Percentiles rank a stretch among this genome's conserved stretches.
Conservation (phyloP, 1,284 basidiomycete genomes). For the Phylloboletellus chloephorus region DNA sequence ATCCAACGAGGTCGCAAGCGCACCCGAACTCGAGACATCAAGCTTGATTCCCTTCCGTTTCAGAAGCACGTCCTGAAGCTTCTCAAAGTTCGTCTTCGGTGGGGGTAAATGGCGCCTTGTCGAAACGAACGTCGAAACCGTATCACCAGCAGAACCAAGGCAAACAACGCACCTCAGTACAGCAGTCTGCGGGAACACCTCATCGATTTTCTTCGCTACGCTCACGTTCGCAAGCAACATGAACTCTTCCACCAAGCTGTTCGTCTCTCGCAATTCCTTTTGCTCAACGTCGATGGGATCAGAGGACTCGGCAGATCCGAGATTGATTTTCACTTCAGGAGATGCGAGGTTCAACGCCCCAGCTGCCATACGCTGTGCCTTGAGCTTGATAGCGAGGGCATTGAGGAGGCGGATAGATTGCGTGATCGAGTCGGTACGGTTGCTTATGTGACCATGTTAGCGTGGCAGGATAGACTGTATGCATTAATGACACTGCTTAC, state of each 20-base stretch:
- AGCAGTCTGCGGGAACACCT: constrained; percentile 93
- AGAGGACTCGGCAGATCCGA: constrained; percentile 88
- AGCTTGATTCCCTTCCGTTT: constrained; percentile 85
- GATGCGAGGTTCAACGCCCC: constrained; percentile 97
- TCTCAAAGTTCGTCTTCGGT: constrained; percentile 93
- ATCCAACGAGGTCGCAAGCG: constrained; percentile 89
- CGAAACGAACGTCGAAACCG: neutral
- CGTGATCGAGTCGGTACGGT: constrained; percentile 79
- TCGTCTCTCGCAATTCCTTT: constrained; percentile 90
- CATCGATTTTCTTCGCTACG: constrained; percentile 89
- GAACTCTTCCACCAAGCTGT: constrained; percentile 97
- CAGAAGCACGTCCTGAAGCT: constrained; percentile 85
- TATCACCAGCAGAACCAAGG: neutral
- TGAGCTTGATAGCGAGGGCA: constrained; percentile 81
- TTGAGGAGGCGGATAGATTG: constrained; percentile 89
- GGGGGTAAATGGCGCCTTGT: constrained; percentile 88
- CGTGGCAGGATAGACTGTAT: no score
- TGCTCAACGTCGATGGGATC: constrained; percentile 98
- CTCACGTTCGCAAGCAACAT: constrained; percentile 98
- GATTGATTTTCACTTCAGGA: constrained; percentile 95
- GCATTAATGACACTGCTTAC: constrained; percentile 41
- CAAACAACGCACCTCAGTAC: constrained; percentile 65
- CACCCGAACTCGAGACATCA: constrained; percentile 89
- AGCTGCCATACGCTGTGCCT: constrained; percentile 82
- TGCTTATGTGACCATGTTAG: constrained; percentile 37